Base-by-base conservation (phyloP, 2,329 filamentous ascomycete species). In the Colletotrichum tropicicola region DNA sequence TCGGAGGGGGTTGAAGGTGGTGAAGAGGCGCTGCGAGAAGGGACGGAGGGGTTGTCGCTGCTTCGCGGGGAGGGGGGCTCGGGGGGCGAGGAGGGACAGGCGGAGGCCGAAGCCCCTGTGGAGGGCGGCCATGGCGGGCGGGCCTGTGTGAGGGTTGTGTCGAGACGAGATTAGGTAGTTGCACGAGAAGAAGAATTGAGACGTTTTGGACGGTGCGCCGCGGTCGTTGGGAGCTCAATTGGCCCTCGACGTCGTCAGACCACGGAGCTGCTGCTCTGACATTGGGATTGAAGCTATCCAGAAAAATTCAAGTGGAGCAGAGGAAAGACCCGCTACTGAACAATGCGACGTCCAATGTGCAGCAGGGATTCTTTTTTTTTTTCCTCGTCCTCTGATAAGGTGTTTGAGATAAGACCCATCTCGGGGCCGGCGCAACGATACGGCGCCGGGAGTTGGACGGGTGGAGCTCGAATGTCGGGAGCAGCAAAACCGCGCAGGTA, bases 241-340 rank as follows among this genome's bases (percentile, higher is more conserved):
- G 49, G 15, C 41, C 21, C 17, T 30, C 15, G 35, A 53, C 49
- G 49, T 51, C 21, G 49, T 61, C 43, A 55, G 58, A 39, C 49
- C 21, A 49, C 35, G n/a, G 12, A 15, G 15, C 43, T 17, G 43
- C 25, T 19, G 41, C 39, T n/a, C n/a, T n/a, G 17, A 32, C 41
- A 10, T 27, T 61, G 25, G 17, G 45, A 30, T 54, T 59, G 66
- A 67, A 68, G 66, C 66, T 58, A 65, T 68, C 64, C 55, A 54
- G 57, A 67, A 68, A 68, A 64, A 57, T 67, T 53, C 52, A n/a
- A n/a, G n/a, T n/a, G n/a, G n/a, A n/a, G n/a, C n/a, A 53, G 54
- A 64, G 55, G 66, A 27, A 55, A 51, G 17, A 21, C 39, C 52
- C 25, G n/a, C 39, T 32, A 6, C 17, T 41, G 17, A n/a, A 23